Percentiles rank a stretch among this genome's conserved stretches.
phyloP scores from a whole-genome alignment of 805 yeast genomes.

The Yamadazyma sp. region DNA sequence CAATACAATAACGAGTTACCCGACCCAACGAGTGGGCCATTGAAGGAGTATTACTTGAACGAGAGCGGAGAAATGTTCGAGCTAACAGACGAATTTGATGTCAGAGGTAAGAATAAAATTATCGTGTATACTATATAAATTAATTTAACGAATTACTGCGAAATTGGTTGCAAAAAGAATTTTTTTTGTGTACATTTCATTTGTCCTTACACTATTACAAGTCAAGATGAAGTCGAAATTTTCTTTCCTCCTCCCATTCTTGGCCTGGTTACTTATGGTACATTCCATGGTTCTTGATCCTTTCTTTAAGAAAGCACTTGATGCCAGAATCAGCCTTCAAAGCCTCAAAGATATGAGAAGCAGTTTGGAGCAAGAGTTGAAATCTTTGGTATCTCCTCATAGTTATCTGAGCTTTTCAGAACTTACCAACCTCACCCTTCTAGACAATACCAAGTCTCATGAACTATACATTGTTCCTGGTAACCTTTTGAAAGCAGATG shows the following conservation, averaged over 20 bases:
- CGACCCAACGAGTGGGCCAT: conserved; percentile 18
- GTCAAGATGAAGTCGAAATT: too few species aligned
- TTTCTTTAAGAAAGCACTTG: not conserved
- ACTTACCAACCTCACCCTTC: not conserved
- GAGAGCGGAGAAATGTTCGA: conserved; percentile 34
- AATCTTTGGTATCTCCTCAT: conserved; percentile 3
- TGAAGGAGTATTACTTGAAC: conserved; percentile 28
- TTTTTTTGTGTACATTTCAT: conserved; percentile 5
- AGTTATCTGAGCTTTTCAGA: not conserved
- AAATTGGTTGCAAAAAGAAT: conserved; percentile 11
- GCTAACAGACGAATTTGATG: conserved; percentile 20
- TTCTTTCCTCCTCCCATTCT: too few species aligned
- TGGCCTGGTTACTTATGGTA: too few species aligned
- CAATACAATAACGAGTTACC: conserved; percentile 9
- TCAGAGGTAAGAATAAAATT: conserved; percentile 25
- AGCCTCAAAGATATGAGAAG: conserved; percentile 13
- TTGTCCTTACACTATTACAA: too few species aligned
- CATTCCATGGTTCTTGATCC: conserved; percentile 5
- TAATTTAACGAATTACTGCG: not conserved
- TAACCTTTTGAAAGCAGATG: conserved; percentile 20
- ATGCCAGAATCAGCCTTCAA: conserved; percentile 9
- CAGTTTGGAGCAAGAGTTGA: conserved; percentile 15
- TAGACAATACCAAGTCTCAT: not conserved
- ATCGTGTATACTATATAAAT: conserved; percentile 29
- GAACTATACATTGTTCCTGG: conserved; percentile 26